Base-by-base conservation (phyloP, 108 stramenopile species). In the Stephanodiscus triporus region DNA sequence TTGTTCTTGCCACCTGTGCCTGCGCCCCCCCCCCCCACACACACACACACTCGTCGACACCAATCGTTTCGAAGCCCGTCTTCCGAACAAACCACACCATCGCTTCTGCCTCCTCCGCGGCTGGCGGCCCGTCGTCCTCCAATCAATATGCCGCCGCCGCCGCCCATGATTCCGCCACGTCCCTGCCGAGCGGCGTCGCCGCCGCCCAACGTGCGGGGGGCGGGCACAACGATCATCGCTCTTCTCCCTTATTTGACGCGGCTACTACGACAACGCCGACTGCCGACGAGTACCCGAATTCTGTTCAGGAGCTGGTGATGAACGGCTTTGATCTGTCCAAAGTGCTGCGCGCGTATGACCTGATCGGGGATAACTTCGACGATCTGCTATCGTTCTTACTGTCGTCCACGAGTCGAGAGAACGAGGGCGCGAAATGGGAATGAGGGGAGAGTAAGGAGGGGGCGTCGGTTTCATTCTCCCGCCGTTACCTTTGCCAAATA, bases 321-420 rank as follows among this genome's bases (percentile, higher is more conserved):
- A 94, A 94, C 73, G 93, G 93, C 36, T 94, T 94, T 70, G 85
- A 88, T 19, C 55, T 91, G 48, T 67, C 68, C 13, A 85, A 86
- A 34, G 93, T 91, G 0, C 59, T 91, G 17, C 86, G 79, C 36
- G 93, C 93, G 4, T 91, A 89, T 59, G 90, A 94, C 19, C 82
- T 94, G 30, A 63, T 94, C 38, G 93, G 93, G 11, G 88, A 91
- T 69, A 88, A 94, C 58, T 94, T 94, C 75, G 90, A 94, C 68
- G 86, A 87, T 53, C 66, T 94, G 75, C 67, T 94, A 51, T 75
- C 85, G 4, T 89, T 89, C 66, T 75, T 91, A 32, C 70, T 91
- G 49, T 79, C 82, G 20, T 61, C 69, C 17, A 47, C 63, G 8
- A 55, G 54, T 14, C 63, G 36, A 37, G 40, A 11, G 43, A 45